Evolutionary conservation across 768 basidiomycete species (phyloP), one percentile per base, ranked within the genome.

Genomic region (Crassisporium funariophilum): DNA sequence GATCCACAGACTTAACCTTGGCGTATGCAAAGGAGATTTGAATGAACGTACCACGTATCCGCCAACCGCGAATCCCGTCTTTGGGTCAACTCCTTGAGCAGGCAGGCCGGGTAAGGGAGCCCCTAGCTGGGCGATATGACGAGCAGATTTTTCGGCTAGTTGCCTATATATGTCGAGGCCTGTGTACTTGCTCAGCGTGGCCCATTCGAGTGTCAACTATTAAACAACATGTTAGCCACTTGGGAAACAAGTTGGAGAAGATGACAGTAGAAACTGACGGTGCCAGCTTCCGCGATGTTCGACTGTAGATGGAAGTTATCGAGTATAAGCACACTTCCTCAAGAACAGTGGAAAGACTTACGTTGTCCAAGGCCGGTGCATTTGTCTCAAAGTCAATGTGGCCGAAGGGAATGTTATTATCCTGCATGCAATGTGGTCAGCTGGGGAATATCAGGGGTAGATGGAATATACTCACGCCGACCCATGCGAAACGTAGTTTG

Each of bases 401-500:
- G 21, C 73, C 69, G 42, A 62, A 77, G 1, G 76, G 76, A 10
- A 78, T 47, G 20, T 57, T 62, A 41, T 73, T 75, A 34, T 61
- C 54, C 75, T 76, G 41, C 2, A 22, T 10, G 20, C 12, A 11
- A n/a, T n/a, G n/a, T n/a, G 25, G 27, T 35, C 5, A 17, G 23
- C 16, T 20, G 13, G 13, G 19, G 34, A 41, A 44, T 41, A 4
- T 25, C 37, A n/a, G 9, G 33, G 34, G 35, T 35, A 7, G 20
- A 29, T 21, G 25, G 5, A 11, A 40, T 31, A 41, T 21, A 62
- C 78, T 41, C 50, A 84, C 84, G 24, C 72, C 75, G 24, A 74
- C 69, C 77, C 82, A 90, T 3, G 77, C 84, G 53, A 75, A 77
- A 0, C 76, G 70, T 65, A 91, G 57, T 56, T 84, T 83, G 61